Conservation (phyloP, 2,329 filamentous ascomycete genomes). For the Penicillium sp. region DNA sequence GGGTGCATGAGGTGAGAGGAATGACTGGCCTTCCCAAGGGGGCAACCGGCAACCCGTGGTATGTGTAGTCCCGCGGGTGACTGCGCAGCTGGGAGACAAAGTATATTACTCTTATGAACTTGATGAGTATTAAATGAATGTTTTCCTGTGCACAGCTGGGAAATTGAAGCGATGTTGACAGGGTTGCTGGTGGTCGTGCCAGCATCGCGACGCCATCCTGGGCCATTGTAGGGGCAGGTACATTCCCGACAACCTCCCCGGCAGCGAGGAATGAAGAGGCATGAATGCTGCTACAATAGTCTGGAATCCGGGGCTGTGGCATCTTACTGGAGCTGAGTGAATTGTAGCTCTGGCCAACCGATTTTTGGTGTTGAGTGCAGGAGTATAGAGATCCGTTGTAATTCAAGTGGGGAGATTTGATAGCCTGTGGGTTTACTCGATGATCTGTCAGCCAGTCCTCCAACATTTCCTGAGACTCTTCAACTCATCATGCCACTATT, state of each 20-base stretch:
- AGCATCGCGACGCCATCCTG: not conserved
- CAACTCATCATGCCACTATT: no score
- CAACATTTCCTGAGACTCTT: no score
- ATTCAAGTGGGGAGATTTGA: not conserved
- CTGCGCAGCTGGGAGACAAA: not conserved
- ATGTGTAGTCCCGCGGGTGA: constrained; percentile 13
- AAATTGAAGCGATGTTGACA: no score
- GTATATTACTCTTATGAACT: not conserved
- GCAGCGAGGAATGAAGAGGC: constrained; percentile 21
- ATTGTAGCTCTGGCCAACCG: not conserved
- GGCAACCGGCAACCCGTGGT: constrained; percentile 23
- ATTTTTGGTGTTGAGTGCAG: not conserved
- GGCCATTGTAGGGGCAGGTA: constrained; percentile 12
- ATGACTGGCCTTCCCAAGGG: constrained; percentile 21
- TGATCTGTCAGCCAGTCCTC: not conserved
- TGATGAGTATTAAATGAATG: not conserved
- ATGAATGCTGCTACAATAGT: constrained; percentile 22
- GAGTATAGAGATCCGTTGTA: not conserved
- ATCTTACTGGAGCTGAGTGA: not conserved
- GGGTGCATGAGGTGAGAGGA: constrained; percentile 19
- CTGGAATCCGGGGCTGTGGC: constrained; percentile 17
- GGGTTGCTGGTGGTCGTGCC: not conserved
- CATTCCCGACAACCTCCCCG: constrained; percentile 19
- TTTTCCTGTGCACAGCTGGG: not conserved
- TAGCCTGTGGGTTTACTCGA: not conserved